Percentiles rank a stretch among this genome's conserved stretches.
Conservation (phyloP, 163 green algal genomes). For the Volvox carteri region DNA sequence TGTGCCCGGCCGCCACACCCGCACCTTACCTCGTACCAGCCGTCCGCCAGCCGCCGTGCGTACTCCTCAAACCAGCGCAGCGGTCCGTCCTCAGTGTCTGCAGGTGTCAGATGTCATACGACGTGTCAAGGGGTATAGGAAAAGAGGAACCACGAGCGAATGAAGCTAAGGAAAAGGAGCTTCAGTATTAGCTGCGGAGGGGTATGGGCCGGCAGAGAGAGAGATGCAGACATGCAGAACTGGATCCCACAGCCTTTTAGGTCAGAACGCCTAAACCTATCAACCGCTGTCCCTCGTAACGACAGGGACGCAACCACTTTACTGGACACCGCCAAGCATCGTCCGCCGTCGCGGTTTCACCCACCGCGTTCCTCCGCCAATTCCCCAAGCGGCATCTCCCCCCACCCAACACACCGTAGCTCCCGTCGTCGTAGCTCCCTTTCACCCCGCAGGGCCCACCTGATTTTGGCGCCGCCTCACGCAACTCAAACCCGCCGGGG, state of each 20-base stretch:
- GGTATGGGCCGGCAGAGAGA: not conserved
- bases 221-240: not conserved
- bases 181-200: no score
- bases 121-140: no score
- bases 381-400: not conserved
- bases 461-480: not conserved
- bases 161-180: no score
- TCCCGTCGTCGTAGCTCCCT: not conserved
- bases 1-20: no score
- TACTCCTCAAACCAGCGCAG: slow-evolving; percentile 76
- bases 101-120: not conserved
- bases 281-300: no score
- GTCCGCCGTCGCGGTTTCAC: no score
- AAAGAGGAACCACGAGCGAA: no score
- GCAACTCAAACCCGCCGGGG: not conserved
- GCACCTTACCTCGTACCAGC: slow-evolving; percentile 61
- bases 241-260: no score
- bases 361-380: not conserved
- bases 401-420: not conserved
- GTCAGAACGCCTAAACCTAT: no score
- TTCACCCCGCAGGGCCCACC: not conserved
- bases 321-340: no score
- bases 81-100: slow-evolving; percentile 56
- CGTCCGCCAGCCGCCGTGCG: slow-evolving; percentile 41
- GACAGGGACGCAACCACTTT: no score